Percentiles rank a stretch among this genome's conserved stretches.
Evolutionary conservation across 441 rosid species (phyloP).

Genomic region (Capsella rubella): DNA sequence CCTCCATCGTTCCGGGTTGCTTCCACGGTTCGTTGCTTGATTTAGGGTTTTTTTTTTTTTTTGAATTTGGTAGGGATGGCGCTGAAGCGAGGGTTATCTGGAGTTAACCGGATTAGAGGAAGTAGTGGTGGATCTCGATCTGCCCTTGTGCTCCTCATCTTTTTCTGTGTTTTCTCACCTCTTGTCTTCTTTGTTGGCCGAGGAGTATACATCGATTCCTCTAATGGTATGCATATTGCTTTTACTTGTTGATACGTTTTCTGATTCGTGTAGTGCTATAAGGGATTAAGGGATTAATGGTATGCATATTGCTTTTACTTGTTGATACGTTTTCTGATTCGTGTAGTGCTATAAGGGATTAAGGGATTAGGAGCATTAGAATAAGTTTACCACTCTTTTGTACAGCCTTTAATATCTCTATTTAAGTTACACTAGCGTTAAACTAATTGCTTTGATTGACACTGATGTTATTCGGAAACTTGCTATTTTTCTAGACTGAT

Average conservation of each 20-base stretch:
- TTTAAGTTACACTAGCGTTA: constrained; percentile 7
- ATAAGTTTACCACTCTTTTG: neutral
- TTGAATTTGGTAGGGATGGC: constrained; percentile 61
- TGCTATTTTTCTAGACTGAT: neutral
- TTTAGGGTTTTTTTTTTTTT: constrained; percentile 44
- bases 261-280: constrained; percentile 13
- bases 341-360: neutral
- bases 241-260: neutral
- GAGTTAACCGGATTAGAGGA: constrained; percentile 52
- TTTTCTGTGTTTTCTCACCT: constrained; percentile 69
- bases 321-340: neutral
- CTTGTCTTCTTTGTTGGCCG: constrained; percentile 75
- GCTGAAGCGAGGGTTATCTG: constrained; percentile 70
- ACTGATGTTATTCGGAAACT: neutral
- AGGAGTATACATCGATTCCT: constrained; percentile 54
- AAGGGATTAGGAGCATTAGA: neutral
- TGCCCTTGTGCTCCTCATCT: constrained; percentile 52
- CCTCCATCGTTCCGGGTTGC: neutral
- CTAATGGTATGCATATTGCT: constrained; percentile 53
- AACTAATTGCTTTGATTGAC: neutral
- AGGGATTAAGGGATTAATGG: constrained; percentile 43
- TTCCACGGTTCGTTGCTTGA: constrained; percentile 32
- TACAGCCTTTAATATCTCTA: neutral
- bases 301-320: constrained; percentile 34
- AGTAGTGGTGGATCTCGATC: constrained; percentile 56